Base-by-base conservation (phyloP, 78 protist genomes). In the Paratrimastix pyriformis region DNA sequence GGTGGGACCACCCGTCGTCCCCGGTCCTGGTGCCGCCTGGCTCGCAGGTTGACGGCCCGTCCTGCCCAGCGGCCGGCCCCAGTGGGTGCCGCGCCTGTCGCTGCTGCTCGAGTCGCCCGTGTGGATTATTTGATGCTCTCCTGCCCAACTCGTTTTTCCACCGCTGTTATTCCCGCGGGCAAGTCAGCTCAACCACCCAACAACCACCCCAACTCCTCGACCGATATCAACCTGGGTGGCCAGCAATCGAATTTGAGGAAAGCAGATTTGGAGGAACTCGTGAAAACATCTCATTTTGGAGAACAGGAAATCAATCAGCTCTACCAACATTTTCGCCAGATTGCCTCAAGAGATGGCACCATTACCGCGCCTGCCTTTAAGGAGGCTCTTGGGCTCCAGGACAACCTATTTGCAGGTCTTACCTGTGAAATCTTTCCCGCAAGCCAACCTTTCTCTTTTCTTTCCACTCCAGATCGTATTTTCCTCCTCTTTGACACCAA, bases 391-490 rank as follows among this genome's bases (percentile, higher is more conserved):
- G 24, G 68, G 15, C 37, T 62, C 13, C 68, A 62, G 37, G 68
- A 35, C 68, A 35, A 29, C 37, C 21, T 62, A 11, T 29, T 15
- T 33, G 26, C 11, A 11, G 15, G 15, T 15, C 45, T 35, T 62
- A 15, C 15, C 21, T 26, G 13, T 62, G 24, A 35, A 62, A 26
- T 62, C 15, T 62, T 62, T 26, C 11, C 13, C 68, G 11, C 13
- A 11, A 26, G 15, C 37, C 15, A 21, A 15, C 68, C 21, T 15
- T 15, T n/a, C 68, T 62, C 11, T 62, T 62, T 62, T n/a, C n/a
- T n/a, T n/a, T n/a, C n/a, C n/a, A n/a, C n/a, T n/a, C 42, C 68
- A 62, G 68, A 62, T 62, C 15, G 68, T 15, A 62, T 62, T 35
- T 62, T 26, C 18, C 18, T 62, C 42, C 42, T 62, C 21, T 62